Percentiles rank a stretch among this genome's conserved stretches.
phyloP scores from a whole-genome alignment of 139 green algal species.

The Astrephomene gubernaculifera region DNA sequence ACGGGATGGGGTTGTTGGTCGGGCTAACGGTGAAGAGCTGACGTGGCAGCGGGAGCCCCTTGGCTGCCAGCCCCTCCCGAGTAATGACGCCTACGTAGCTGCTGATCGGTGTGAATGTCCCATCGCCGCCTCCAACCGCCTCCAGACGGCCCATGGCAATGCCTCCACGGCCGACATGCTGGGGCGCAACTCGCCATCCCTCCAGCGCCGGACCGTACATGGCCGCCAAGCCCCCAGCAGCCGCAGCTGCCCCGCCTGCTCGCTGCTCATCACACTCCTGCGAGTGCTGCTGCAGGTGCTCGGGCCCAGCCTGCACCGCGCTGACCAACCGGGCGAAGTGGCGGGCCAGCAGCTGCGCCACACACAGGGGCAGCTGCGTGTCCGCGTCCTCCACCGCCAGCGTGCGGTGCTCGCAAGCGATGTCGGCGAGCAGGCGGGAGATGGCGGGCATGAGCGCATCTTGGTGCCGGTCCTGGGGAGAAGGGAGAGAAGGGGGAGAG shows the following conservation, averaged over 20 bases:
- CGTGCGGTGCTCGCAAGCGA: conserved; percentile 27
- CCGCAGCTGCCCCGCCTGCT: background rate
- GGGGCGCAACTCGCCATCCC: background rate
- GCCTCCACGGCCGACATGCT: too few species aligned
- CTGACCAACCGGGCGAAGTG: conserved; percentile 6
- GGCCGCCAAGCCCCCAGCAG: background rate
- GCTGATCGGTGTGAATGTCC: background rate
- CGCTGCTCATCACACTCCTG: background rate
- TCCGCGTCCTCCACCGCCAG: conserved; percentile 29
- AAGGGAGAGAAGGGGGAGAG: too few species aligned
- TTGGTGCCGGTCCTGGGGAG: conserved; percentile 45
- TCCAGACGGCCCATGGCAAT: too few species aligned
- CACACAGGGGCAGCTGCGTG: background rate
- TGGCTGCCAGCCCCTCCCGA: background rate
- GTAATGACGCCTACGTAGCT: background rate
- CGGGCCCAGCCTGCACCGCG: background rate
- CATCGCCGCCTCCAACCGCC: too few species aligned
- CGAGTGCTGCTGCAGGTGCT: background rate
- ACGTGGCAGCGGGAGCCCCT: background rate
- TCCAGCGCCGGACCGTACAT: background rate
- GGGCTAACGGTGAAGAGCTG: conserved; percentile 12
- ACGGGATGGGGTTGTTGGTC: background rate
- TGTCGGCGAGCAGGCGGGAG: conserved; percentile 40
- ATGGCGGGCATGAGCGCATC: conserved; percentile 49
- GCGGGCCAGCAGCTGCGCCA: conserved; percentile 37